These are phyloP conservation scores for Prunus davidiana DNA, from an alignment of 306 rosid genomes.

Conservation along the genomic window DNA sequence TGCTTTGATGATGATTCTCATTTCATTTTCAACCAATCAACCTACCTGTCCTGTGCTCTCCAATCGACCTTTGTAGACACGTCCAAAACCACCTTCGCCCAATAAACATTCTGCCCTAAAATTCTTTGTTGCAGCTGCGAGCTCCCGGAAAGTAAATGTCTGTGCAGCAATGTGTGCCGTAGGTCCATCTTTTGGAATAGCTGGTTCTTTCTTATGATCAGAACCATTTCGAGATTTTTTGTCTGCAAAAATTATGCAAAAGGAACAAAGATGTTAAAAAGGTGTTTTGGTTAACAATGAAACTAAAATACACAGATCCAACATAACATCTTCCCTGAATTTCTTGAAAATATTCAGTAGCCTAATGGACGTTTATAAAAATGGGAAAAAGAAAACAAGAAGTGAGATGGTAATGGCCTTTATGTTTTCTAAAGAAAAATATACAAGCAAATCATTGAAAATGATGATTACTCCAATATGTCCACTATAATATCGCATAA, in stretches of 20 bases:
- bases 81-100: constrained; percentile 98
- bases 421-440: constrained; percentile 7
- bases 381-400: neutral
- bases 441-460: constrained; percentile 9
- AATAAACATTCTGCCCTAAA: constrained; percentile 79
- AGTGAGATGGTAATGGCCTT: constrained; percentile 9
- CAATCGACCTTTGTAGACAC: constrained; percentile 88
- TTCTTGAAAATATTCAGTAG: neutral
- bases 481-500: neutral
- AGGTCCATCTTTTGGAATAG: constrained; percentile 76
- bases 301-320: constrained; percentile 7
- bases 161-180: constrained; percentile 95
- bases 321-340: constrained; percentile 7
- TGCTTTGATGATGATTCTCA: constrained; percentile 5
- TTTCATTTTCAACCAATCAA: constrained; percentile 4
- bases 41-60: constrained; percentile 94
- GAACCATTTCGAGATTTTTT: constrained; percentile 63
- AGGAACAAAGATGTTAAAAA: neutral
- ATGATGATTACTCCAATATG: constrained; percentile 11
- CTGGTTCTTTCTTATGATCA: constrained; percentile 74
- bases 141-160: constrained; percentile 95
- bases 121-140: constrained; percentile 92
- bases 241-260: constrained; percentile 40
- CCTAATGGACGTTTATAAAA: neutral
- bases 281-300: constrained; percentile 1